Evolutionary conservation across 2,329 filamentous ascomycete species (phyloP), one percentile per base, ranked within the genome.

Genomic region (Colletotrichum shisoi): DNA sequence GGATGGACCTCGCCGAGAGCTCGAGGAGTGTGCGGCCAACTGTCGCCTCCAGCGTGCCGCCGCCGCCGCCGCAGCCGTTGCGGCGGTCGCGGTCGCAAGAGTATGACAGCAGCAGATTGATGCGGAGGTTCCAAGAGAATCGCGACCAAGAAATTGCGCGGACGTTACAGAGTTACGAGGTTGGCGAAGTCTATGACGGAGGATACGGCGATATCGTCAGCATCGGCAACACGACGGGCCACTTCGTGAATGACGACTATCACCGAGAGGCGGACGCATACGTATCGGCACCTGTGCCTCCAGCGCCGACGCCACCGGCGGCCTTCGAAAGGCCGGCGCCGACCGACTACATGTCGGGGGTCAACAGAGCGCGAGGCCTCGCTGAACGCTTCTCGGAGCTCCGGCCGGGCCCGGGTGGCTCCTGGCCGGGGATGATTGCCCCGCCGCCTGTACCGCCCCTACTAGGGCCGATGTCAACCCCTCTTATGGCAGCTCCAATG

Each of bases 171-270:
- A 74, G 71, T 6, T 73, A 77, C 61, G 76, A 75, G 31, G 73
- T 79, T 7, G 74, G 76, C 11, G 77, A 76, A n/a, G 68, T 78
- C 4, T 73, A 75, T 31, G 76, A 76, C 40, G 74, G 73, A 39
- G 78, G 74, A 12, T 73, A 78, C 53, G 77, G 74, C n/a, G 78
- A 79, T 40, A 68, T 77, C 15, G 72, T 80, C 31, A 81, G 80
- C 2, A 75, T 84, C 17, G 84, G 84, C 24, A 87, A 87, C 67
- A 79, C 82, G 13, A 79, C 81, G 1, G 81, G 79, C 15, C 86
- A 89, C 71, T 86, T 87, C 72, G 83, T 88, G 82, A 88, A 88
- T 65, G 85, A 89, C 34, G 81, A 87, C 68, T 89, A 87, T 68
- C 76, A 80, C 53, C 77, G 78, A 59, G 74, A 78, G 48, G 74